Conservation (phyloP, 148 eudicot species). For the Rhododendron mucronatum region DNA sequence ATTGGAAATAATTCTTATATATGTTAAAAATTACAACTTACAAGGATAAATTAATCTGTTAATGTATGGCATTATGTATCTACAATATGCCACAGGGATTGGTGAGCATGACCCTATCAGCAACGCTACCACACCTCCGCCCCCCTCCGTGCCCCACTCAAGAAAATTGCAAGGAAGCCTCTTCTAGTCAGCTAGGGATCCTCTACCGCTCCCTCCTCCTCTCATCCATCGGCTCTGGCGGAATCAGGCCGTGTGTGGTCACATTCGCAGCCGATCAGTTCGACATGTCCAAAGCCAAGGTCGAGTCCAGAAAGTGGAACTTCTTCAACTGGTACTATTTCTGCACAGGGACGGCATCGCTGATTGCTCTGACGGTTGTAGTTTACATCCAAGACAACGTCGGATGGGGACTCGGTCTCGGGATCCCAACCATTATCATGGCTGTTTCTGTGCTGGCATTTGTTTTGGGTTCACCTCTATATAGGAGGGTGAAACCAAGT, state of each 20-base stretch:
- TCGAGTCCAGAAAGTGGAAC: constrained; percentile 35
- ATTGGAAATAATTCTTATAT: too few species aligned
- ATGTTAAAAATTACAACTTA: too few species aligned
- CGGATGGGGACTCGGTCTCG: constrained; percentile 60
- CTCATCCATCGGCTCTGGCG: constrained; percentile 52
- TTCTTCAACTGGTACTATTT: constrained; percentile 60
- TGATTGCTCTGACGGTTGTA: constrained; percentile 43
- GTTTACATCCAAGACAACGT: constrained; percentile 61
- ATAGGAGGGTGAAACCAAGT: constrained; percentile 39
- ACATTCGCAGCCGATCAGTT: constrained; percentile 64
- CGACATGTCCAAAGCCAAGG: constrained; percentile 39
- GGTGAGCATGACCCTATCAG: constrained; percentile 45
- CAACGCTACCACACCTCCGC: constrained; percentile 46
- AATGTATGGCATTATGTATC: too few species aligned
- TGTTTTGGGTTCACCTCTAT: constrained; percentile 34
- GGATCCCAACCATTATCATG: constrained; percentile 57
- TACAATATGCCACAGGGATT: constrained; percentile 35
- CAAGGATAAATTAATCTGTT: too few species aligned
- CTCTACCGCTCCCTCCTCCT: constrained; percentile 46
- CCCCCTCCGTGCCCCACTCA: constrained; percentile 64
- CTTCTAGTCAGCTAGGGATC: constrained; percentile 38
- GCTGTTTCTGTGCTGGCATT: constrained; percentile 41
- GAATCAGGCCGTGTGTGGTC: constrained; percentile 49
- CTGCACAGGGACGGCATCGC: constrained; percentile 39
- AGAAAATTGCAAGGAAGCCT: constrained; percentile 56